Conservation (phyloP, 2,329 filamentous ascomycete genomes). For the Epichloe aotearoae region DNA sequence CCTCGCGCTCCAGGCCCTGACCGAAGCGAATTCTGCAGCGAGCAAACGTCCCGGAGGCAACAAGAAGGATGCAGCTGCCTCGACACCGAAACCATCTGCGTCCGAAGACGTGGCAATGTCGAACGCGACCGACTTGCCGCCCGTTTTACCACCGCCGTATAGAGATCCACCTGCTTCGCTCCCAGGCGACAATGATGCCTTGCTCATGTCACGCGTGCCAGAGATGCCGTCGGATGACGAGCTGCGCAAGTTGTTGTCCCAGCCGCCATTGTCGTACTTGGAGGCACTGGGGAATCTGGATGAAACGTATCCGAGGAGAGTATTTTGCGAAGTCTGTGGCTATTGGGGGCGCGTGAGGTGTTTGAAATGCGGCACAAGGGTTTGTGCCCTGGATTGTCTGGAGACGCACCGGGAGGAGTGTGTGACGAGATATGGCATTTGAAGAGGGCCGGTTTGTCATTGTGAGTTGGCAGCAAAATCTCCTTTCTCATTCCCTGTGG, state of each 20-base stretch:
- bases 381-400: slow-evolving; percentile 67
- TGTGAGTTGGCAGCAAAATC: too few species aligned
- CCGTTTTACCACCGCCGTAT: slow-evolving; percentile 23
- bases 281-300: slow-evolving; percentile 43
- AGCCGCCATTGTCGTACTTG: slow-evolving; percentile 53
- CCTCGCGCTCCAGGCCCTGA: slow-evolving; percentile 45
- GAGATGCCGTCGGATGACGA: slow-evolving; percentile 44
- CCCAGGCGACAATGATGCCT: slow-evolving; percentile 39
- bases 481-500: too few species aligned
- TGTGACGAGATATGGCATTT: slow-evolving; percentile 47
- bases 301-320: slow-evolving; percentile 40
- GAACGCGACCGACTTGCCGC: slow-evolving; percentile 12
- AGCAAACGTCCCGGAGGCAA: slow-evolving; percentile 16
- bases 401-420: slow-evolving; percentile 60
- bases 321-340: slow-evolving; percentile 68
- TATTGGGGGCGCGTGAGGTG: slow-evolving; percentile 71
- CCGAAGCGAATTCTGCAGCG: slow-evolving; percentile 21
- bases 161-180: slow-evolving; percentile 24
- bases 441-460: slow-evolving; percentile 5
- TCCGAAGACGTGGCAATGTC: slow-evolving; percentile 15
- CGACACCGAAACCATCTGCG: slow-evolving; percentile 9
- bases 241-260: slow-evolving; percentile 48
- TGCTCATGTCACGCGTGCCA: slow-evolving; percentile 47
- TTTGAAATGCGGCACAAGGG: slow-evolving; percentile 62
- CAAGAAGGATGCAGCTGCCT: slow-evolving; percentile 14